Percentiles rank a stretch among this genome's conserved stretches.
Evolutionary conservation across 176 grass and related monocot genomes (phyloP).

Genomic region (Phragmites australis): DNA sequence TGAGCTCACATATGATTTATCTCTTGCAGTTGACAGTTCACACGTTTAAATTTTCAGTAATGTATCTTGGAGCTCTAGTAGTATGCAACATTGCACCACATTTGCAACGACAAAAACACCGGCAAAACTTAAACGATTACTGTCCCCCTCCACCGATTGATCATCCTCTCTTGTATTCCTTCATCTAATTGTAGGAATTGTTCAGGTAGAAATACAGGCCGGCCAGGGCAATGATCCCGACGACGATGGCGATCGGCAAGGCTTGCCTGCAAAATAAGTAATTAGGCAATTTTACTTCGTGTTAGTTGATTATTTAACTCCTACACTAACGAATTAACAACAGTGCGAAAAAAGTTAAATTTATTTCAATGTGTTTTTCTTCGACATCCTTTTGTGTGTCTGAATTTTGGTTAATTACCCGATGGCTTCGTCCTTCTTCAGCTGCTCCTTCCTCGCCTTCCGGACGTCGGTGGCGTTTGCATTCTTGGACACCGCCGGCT

Average conservation of each 20-base stretch:
- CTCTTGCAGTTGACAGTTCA: neutral
- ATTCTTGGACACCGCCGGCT: slow-evolving; percentile 66
- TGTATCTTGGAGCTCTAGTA: neutral
- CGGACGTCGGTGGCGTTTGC: slow-evolving; percentile 53
- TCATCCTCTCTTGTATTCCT: neutral
- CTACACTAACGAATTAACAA: neutral
- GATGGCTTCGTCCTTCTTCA: slow-evolving; percentile 69
- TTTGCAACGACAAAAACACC: neutral
- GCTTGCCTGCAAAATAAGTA: slow-evolving; percentile 46
- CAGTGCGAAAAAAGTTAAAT: neutral
- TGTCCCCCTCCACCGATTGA: neutral
- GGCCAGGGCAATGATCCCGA: slow-evolving; percentile 52
- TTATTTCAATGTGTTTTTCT: neutral
- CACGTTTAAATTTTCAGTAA: too few relatives aligned
- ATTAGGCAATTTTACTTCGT: neutral
- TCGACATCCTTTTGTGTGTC: neutral
- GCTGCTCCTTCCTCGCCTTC: slow-evolving; percentile 84
- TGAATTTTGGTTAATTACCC: slow-evolving; percentile 51
- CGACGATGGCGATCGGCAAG: slow-evolving; percentile 67
- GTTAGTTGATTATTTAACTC: neutral
- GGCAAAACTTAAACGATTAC: neutral
- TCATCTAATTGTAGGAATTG: slow-evolving; percentile 51
- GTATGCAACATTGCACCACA: neutral
- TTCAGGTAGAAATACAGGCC: slow-evolving; percentile 85
- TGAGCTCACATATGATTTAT: neutral